A percentile compares a stretch with the other conserved stretches of the same genome.
Evolutionary conservation across 1,284 basidiomycete genomes (phyloP).

Genomic region (Trichosporon inkin): DNA sequence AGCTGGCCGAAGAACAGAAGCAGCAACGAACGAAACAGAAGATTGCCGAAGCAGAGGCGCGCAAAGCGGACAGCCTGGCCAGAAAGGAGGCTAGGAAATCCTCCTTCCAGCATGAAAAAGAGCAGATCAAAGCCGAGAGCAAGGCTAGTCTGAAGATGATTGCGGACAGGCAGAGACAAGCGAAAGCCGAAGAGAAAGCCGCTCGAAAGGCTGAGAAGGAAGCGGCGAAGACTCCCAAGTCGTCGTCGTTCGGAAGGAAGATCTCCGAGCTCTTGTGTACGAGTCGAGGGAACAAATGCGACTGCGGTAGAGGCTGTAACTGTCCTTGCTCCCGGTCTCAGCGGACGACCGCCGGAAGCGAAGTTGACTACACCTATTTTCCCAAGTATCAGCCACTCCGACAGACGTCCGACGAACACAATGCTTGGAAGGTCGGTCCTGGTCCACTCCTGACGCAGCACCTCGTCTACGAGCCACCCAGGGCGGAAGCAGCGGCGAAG

Average conservation of each 20-base stretch:
- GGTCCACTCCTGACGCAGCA: conserved; percentile 1
- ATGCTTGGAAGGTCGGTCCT: conserved; percentile 1
- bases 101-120: neutral
- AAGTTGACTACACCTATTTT: conserved; percentile 32
- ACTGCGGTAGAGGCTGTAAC: neutral
- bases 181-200: neutral
- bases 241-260: neutral
- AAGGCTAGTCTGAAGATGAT: neutral
- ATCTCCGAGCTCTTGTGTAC: too few species aligned
- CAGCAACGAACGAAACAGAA: neutral
- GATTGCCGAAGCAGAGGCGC: neutral
- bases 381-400: conserved; percentile 32
- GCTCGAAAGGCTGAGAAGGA: neutral
- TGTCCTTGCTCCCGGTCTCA: neutral
- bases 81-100: neutral
- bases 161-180: neutral
- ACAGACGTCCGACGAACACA: neutral
- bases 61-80: neutral
- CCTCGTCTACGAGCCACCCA: conserved; percentile 7
- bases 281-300: neutral
- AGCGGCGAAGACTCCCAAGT: neutral
- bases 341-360: conserved; percentile 27
- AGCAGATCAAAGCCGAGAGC: neutral
- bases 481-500: conserved; percentile 18
- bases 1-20: neutral